Base-by-base conservation (phyloP, 148 eudicot species). In the Cornus kousa region DNA sequence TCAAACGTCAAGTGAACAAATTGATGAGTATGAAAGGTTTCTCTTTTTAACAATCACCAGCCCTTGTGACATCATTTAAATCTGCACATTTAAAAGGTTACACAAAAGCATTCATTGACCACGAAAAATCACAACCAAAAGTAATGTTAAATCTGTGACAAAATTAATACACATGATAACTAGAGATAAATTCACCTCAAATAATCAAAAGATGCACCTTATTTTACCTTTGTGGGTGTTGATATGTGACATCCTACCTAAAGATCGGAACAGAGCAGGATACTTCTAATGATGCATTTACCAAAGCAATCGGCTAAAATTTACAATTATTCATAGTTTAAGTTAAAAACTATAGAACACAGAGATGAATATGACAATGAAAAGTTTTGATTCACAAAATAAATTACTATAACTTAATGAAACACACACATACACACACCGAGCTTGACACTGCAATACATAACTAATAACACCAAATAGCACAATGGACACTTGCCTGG, bases 401-500 rank as follows among this genome's bases (percentile, higher is more conserved):
- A 62, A 62, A 62, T n/a, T 62, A 62, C 1, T 17, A 53, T 43
- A 43, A 43, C 48, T 19, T 19, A 57, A 57, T 57, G 62, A 35
- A 35, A 35, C 37, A 35, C 37, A 43, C 48, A 17, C 19, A 62
- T n/a, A n/a, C 66, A 62, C 19, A 17, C 22, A 62, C 66, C 7
- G 16, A 53, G 13, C 22, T 35, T 1, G 22, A 59, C 37, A 19
- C 33, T 62, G 22, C 43, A 62, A 53, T 35, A 2, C 37, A 35
- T 35, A 35, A 35, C 37, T 35, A 35, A 35, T 35, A 35, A 35
- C 37, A 35, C 37, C 37, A 35, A 35, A 35, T 1, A 35, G 37
- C 37, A 35, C 37, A 35, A 35, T 35, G 78, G 31, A 37, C 32
- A 76, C 67, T 80, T 77, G 81, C 97, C 91, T 86, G 78, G 97